Percentiles rank a stretch among this genome's conserved stretches.
These are phyloP conservation scores for Mortierella sp. DNA, from an alignment of 371 early-diverging fungal species.

Conservation along the genomic window DNA sequence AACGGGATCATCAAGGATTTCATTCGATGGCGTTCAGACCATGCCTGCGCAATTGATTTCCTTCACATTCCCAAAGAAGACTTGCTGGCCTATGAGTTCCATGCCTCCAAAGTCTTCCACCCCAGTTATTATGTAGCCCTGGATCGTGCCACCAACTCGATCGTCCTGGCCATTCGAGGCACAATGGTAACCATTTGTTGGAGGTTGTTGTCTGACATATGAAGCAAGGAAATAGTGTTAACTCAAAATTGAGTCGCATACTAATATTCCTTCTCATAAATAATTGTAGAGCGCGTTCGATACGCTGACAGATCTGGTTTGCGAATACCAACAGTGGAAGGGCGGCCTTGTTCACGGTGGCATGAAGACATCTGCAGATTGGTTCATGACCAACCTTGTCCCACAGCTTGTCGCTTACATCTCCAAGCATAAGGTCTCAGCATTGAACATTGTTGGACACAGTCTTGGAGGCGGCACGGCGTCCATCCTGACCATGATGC, in stretches of 20 bases:
- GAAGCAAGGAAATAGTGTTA: background rate
- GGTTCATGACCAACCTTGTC: constrained; percentile 81
- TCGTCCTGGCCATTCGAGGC: constrained; percentile 86
- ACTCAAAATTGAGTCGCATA: background rate
- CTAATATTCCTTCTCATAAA: background rate
- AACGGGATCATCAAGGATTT: constrained; percentile 80
- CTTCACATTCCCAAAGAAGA: constrained; percentile 79
- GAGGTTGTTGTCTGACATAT: background rate
- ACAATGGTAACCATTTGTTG: constrained; percentile 74
- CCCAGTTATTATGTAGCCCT: constrained; percentile 87
- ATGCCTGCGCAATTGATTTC: constrained; percentile 78
- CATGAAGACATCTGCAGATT: constrained; percentile 84
- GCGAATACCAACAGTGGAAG: constrained; percentile 90
- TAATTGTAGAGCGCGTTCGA: constrained; percentile 79
- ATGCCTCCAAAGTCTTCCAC: constrained; percentile 78
- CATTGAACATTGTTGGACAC: constrained; percentile 84
- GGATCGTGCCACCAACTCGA: constrained; percentile 77
- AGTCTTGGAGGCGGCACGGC: constrained; percentile 89
- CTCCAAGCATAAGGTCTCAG: constrained; percentile 71
- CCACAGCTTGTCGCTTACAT: constrained; percentile 79
- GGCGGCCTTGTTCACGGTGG: constrained; percentile 91
- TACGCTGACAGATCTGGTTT: constrained; percentile 88
- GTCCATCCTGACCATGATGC: constrained; percentile 83
- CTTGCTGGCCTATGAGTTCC: constrained; percentile 84
- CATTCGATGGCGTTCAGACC: constrained; percentile 79